Base-by-base conservation (phyloP, 2,329 filamentous ascomycete species). In the Hypoxylon rubiginosum region DNA sequence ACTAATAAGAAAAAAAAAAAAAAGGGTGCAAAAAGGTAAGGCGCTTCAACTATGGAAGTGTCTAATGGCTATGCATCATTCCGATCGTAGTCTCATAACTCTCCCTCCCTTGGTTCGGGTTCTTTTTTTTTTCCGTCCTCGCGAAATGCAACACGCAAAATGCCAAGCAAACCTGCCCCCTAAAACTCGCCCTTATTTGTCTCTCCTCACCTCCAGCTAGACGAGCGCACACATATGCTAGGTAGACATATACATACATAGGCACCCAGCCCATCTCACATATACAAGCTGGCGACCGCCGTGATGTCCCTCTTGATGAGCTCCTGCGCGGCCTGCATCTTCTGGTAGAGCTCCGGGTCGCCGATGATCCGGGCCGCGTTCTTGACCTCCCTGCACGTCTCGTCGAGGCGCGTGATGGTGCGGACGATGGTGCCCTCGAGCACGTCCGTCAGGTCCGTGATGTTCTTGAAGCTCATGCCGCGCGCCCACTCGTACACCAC, bases 401-500 rank as follows among this genome's bases (percentile, higher is more conserved):
- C 96, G 75, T 99, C 96, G 62, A 99, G 83, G 26, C 96, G 84
- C 45, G 94, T 97, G 72, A 99, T 98, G 1, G 96, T 95, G 56
- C 96, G 85, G 51, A 99, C 96, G 81, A 99, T 98, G 0, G 96
- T 98, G 1, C 96, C 96, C 80, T 99, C 96, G 74, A 98, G 89
- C 62, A 99, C 94, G 78, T 98, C 95, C 7, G 96, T 99, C 76
- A 99, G 82, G 71, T 95, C 92, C 0, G 95, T 98, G 72, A 99
- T 99, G 70, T 96, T 95, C 81, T 97, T 97, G 85, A 99, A 99
- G 56, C 92, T 95, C 93, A 98, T 98, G 26, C 96, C 96, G 53
- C 93, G 86, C 9, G 96, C 96, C 96, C 96, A 99, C 79, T 99
- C 96, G 78, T 98, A 97, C 34, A 99, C 97, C 0, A 99, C 96